Percentiles rank a stretch among this genome's conserved stretches.
phyloP scores from a whole-genome alignment of 371 early-diverging fungal species.

The Mucor saturninus region DNA sequence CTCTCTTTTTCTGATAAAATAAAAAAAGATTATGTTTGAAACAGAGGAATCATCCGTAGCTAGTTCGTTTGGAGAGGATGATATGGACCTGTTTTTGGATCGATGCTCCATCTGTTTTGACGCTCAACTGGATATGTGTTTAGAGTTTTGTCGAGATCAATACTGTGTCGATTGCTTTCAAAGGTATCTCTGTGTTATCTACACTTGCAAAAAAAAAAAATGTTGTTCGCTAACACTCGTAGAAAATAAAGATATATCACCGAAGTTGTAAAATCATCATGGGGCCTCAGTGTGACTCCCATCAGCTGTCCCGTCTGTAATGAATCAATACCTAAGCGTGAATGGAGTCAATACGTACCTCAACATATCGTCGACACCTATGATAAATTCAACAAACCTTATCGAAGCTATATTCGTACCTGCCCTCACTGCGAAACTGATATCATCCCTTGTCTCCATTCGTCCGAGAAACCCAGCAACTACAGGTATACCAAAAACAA shows the following conservation, averaged over 20 bases:
- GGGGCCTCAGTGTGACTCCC: conserved; percentile 63
- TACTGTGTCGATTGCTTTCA: conserved; percentile 61
- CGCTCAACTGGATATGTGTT: conserved; percentile 56
- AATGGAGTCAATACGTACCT: conserved; percentile 54
- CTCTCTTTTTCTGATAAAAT: not conserved
- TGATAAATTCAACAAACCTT: conserved; percentile 60
- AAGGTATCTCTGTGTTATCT: conserved; percentile 30
- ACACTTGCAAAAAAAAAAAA: conserved; percentile 1
- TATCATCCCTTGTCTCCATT: conserved; percentile 33
- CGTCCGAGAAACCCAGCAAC: conserved; percentile 2
- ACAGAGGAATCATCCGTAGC: conserved; percentile 19
- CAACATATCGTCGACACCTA: conserved; percentile 39
- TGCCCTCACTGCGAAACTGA: conserved; percentile 58
- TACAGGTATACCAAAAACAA: too few species aligned
- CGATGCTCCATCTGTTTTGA: conserved; percentile 69
- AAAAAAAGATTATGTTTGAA: conserved; percentile 19
- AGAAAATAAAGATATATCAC: conserved; percentile 5
- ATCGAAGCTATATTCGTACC: conserved; percentile 54
- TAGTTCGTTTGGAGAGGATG: conserved; percentile 31
- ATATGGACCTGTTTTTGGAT: conserved; percentile 58
- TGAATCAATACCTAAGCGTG: conserved; percentile 49
- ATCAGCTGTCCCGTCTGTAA: conserved; percentile 64
- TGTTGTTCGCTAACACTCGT: conserved; percentile 18
- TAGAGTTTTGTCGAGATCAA: conserved; percentile 61
- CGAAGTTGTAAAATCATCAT: conserved; percentile 43